Evolutionary conservation across 139 green algal genomes (phyloP), one percentile per base, ranked within the genome.

Genomic region (Chlamydomonas asymmetrica): DNA sequence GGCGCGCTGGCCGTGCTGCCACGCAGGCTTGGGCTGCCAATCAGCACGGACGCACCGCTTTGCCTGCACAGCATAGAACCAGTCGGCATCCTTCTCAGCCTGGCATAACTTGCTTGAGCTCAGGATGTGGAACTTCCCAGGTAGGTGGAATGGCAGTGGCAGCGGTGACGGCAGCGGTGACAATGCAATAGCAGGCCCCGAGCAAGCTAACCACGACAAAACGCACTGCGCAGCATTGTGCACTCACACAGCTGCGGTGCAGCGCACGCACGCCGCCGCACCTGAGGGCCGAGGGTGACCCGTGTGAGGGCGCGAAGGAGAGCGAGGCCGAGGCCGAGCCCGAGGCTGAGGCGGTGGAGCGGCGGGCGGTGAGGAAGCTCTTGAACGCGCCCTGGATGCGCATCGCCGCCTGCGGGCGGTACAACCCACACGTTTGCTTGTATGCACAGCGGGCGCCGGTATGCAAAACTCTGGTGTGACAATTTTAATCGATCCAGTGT

Each of bases 331-430:
- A 59, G 16, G 49, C 35, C 16, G 45, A 29, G 29, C 27, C 13
- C 29, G 52, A 35, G 5, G 73, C n/a, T 48, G 73, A 54, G 3
- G 7, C 38, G 5, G 29, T 29, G 48, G 29, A 31, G 40, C 70
- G 39, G 16, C 37, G 40, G 31, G 63, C 25, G 18, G 5, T 48
- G 37, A 73, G 29, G 10, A 73, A 7, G 3, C 48, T 20, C 27
- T 66, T 59, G 73, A 79, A 79, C 35, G 73, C 73, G 4, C 63
- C 27, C 39, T 79, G 73, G 52, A 79, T 79, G 31, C 39, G 38
- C n/a, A 48, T 48, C 29, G 73, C 63, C 10, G 63, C 73, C 73
- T 79, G 73, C 3, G 43, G 40, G 35, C 1, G 3, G 35, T n/a
- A n/a, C n/a, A n/a, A n/a, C n/a, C n/a, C n/a, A n/a, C n/a, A n/a